Evolutionary conservation across 1,284 basidiomycete species (phyloP), one percentile per base, ranked within the genome.

Genomic region (Irpex rosettiformis): DNA sequence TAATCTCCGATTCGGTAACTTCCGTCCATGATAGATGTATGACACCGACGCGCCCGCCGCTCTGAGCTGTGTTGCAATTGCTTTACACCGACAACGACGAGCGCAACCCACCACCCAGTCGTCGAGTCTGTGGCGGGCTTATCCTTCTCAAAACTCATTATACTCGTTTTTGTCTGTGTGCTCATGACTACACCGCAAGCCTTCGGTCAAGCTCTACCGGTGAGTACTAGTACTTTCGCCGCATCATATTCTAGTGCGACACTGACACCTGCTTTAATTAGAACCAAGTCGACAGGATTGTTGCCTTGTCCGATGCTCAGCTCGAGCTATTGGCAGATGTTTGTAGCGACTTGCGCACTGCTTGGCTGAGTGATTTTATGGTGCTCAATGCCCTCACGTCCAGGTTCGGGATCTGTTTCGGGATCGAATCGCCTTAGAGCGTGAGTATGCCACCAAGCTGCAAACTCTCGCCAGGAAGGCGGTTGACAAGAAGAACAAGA

Each of bases 391-490:
- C n/a, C n/a, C n/a, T n/a, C n/a, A n/a, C n/a, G 18, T 29, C 18
- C 65, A 91, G 89, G 79, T 88, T 55, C 82, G 88, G 55, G 89
- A 92, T 52, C 68, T 92, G 52, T 85, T 90, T 67, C 77, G 78
- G 55, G 87, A 88, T 56, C 79, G 86, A 45, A 83, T 76, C 16
- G 78, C 76, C 11, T 74, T 93, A 11, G 91, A 93, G 70, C 82
- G 85, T 55, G 89, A 93, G 66, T 92, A 91, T 68, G 86, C 89
- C 1, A 68, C 73, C 18, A 91, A 88, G 67, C 75, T 92, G 18
- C 83, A 88, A 66, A 70, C 75, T 13, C 71, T 93, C 25, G 79
- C 79, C 2, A 84, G 80, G 71, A 91, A 85, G 67, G 84, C 85
- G 1, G 72, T 77, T 16, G 91, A 93, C 53, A 89, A 83, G 78